These are phyloP conservation scores for Cicer cuneatum DNA, from an alignment of 306 rosid genomes.

Conservation along the genomic window DNA sequence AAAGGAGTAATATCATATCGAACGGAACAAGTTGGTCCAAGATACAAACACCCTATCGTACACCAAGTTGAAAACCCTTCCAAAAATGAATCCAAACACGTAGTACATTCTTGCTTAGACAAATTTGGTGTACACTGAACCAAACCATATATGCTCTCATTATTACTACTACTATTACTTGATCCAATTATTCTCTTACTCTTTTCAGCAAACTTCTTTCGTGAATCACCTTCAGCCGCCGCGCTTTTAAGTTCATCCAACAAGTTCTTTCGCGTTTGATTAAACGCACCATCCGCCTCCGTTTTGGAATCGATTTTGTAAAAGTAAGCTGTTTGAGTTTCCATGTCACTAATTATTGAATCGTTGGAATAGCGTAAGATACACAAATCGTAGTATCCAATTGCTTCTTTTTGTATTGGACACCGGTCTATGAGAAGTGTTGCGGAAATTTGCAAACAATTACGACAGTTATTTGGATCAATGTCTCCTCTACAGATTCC, in stretches of 20 bases:
- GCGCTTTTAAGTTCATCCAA: background rate
- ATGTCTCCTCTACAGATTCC: slow-evolving; percentile 51
- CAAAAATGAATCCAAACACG: background rate
- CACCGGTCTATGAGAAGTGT: slow-evolving; percentile 22
- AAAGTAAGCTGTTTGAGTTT: background rate
- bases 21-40: background rate
- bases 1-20: background rate
- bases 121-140: slow-evolving; percentile 46
- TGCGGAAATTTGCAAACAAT: background rate
- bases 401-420: slow-evolving; percentile 29
- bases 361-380: slow-evolving; percentile 34
- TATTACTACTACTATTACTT: background rate
- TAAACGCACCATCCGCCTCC: slow-evolving; percentile 11
- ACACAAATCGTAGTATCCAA: slow-evolving; percentile 2
- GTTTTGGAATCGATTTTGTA: background rate
- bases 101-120: background rate
- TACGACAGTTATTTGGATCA: background rate
- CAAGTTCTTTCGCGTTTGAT: background rate
- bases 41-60: background rate
- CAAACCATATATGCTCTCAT: slow-evolving; percentile 14
- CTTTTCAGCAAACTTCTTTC: slow-evolving; percentile 34
- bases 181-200: background rate
- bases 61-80: background rate
- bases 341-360: slow-evolving; percentile 6
- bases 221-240: slow-evolving; percentile 40